These are phyloP conservation scores for Haberlea rhodopensis DNA, from an alignment of 257 asterid genomes.

Conservation along the genomic window DNA sequence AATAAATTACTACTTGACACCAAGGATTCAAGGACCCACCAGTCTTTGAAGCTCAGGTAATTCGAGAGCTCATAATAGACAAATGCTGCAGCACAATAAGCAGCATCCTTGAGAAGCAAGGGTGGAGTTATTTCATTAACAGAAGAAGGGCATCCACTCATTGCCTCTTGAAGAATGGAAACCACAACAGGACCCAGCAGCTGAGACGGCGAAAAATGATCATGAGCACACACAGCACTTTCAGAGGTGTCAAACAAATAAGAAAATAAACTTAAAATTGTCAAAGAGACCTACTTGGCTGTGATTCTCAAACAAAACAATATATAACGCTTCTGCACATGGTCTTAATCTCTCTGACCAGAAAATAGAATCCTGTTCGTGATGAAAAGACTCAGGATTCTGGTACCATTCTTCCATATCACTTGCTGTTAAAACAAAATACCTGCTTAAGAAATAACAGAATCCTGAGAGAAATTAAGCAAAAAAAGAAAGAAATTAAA, in stretches of 20 bases:
- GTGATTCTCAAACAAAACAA: conserved; percentile 89
- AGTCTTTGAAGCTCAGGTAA: conserved; percentile 87
- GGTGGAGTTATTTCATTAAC: conserved; percentile 74
- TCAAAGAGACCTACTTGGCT: conserved; percentile 62
- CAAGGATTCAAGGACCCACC: conserved; percentile 48
- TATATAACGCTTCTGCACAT: conserved; percentile 93
- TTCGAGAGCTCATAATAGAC: conserved; percentile 95
- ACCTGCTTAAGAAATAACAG: conserved; percentile 55
- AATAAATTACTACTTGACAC: conserved; percentile 18
- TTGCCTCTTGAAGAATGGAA: conserved; percentile 97
- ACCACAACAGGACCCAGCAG: conserved; percentile 94
- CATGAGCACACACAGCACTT: conserved; percentile 27
- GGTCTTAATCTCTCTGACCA: conserved; percentile 98
- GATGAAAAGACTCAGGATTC: conserved; percentile 87
- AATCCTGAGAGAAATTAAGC: conserved; percentile 28
- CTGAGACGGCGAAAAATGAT: conserved; percentile 41
- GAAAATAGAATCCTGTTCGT: conserved; percentile 86
- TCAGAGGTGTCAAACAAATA: conserved; percentile 22
- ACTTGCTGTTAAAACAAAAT: conserved; percentile 75
- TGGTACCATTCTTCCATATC: conserved; percentile 95
- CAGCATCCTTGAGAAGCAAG: conserved; percentile 96
- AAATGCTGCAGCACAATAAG: conserved; percentile 97
- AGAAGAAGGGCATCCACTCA: conserved; percentile 83
- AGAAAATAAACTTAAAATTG: conserved; percentile 14
- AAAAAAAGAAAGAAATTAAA: conserved; percentile 4